Evolutionary conservation across 345 rosid species (phyloP).

Genomic region (Eutrema heterophyllum): DNA sequence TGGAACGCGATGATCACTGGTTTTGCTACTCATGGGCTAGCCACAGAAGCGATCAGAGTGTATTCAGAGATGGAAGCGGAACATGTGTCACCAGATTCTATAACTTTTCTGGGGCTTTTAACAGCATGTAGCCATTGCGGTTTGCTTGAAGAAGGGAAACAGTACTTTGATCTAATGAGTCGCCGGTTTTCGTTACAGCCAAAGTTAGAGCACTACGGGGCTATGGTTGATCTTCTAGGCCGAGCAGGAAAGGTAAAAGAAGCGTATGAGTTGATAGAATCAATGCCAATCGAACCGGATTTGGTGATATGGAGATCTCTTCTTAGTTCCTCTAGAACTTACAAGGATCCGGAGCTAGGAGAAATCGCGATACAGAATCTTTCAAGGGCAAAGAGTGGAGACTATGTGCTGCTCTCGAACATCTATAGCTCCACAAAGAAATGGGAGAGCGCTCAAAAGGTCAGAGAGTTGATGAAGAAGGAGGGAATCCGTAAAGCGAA

Average conservation of each 20-base stretch:
- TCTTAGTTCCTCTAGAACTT: conserved; percentile 69
- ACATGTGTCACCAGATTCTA: conserved; percentile 53
- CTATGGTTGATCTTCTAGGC: conserved; percentile 70
- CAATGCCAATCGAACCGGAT: conserved; percentile 73
- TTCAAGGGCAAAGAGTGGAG: conserved; percentile 54
- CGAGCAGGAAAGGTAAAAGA: conserved; percentile 69
- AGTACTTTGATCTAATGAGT: conserved; percentile 54
- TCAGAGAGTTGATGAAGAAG: conserved; percentile 61
- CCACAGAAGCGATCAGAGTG: conserved; percentile 43
- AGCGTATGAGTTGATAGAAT: conserved; percentile 52
- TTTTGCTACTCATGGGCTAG: conserved; percentile 70
- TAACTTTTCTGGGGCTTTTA: conserved; percentile 62
- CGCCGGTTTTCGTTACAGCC: conserved; percentile 42
- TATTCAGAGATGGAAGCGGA: conserved; percentile 54
- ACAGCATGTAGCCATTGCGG: conserved; percentile 76
- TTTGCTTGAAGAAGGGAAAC: conserved; percentile 55
- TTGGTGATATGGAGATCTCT: conserved; percentile 78
- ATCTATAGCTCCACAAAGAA: conserved; percentile 57
- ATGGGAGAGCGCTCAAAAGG: conserved; percentile 61
- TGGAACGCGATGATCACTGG: conserved; percentile 88
- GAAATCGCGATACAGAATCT: conserved; percentile 63
- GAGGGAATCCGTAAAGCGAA: conserved; percentile 53
- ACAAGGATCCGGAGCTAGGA: conserved; percentile 44
- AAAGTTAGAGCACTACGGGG: conserved; percentile 71
- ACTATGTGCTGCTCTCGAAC: conserved; percentile 73